phyloP scores from a whole-genome alignment of 2,329 filamentous ascomycete genomes.

The Emmonsiellopsis sp. region DNA sequence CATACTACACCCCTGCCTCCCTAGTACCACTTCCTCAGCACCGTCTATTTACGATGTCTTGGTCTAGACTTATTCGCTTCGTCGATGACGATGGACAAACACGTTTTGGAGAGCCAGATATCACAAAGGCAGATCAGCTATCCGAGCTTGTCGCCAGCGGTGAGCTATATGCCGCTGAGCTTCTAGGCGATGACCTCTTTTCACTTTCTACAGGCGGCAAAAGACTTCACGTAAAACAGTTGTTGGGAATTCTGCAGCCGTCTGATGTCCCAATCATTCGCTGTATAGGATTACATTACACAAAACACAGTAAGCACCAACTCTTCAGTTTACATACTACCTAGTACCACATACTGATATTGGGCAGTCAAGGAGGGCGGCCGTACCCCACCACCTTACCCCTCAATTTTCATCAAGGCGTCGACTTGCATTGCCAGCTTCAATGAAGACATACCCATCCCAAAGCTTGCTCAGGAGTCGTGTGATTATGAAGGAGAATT shows the following conservation, averaged over 20 bases:
- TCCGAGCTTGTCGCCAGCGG: constrained; percentile 23
- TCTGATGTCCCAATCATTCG: constrained; percentile 33
- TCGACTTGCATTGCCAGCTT: constrained; percentile 24
- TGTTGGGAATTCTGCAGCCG: constrained; percentile 24
- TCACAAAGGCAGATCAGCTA: constrained; percentile 28
- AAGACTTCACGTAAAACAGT: not conserved
- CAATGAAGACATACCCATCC: constrained; percentile 22
- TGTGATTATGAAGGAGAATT: constrained; percentile 36
- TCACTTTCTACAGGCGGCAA: not conserved
- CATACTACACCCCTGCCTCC: no score
- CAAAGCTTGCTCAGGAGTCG: constrained; percentile 25
- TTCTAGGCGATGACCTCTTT: constrained; percentile 15
- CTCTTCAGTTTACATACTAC: no score
- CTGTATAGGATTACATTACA: constrained; percentile 40
- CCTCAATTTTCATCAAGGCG: constrained; percentile 33
- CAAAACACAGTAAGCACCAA: constrained; percentile 19
- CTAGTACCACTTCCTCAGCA: no score
- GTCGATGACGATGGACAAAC: constrained; percentile 30
- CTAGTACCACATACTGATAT: not conserved
- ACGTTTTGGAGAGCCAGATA: constrained; percentile 21
- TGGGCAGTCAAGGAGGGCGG: constrained; percentile 25
- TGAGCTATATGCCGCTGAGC: constrained; percentile 27
- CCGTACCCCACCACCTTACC: constrained; percentile 26
- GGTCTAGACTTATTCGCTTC: constrained; percentile 24
- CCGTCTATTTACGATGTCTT: no score